A percentile compares a stretch with the other conserved stretches of the same genome.
Conservation (phyloP, 1,139 yeast genomes). For the Hansenula sp. region DNA sequence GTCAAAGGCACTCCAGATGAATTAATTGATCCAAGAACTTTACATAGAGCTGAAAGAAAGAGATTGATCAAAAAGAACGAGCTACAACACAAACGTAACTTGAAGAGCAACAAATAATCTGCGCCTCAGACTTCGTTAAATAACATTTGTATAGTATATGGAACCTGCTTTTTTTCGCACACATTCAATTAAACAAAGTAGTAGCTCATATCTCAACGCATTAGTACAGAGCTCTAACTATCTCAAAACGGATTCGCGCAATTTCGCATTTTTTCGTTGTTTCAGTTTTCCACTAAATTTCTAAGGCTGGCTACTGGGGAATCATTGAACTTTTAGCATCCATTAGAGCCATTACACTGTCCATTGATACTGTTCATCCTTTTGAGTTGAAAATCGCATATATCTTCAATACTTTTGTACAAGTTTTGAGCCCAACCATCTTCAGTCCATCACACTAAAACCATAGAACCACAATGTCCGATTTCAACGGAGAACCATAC, state of each 20-base stretch:
- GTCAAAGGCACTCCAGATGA: conserved; percentile 64
- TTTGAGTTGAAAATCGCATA: too few species aligned
- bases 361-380: too few species aligned
- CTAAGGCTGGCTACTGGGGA: too few species aligned
- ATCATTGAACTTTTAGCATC: too few species aligned
- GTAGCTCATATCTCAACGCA: too few species aligned
- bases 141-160: not conserved
- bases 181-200: not conserved
- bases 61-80: conserved; percentile 80
- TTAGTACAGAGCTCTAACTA: too few species aligned
- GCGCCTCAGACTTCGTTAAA: not conserved
- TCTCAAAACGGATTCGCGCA: not conserved
- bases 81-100: conserved; percentile 81
- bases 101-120: conserved; percentile 32
- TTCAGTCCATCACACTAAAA: not conserved
- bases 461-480: conserved; percentile 1
- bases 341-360: too few species aligned
- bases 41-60: conserved; percentile 81
- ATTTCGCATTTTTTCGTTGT: not conserved
- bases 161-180: not conserved
- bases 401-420: too few species aligned
- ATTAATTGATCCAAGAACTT: conserved; percentile 80
- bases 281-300: too few species aligned
- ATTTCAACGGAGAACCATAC: conserved; percentile 32
- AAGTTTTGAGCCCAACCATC: too few species aligned